phyloP scores from a whole-genome alignment of 2,329 filamentous ascomycete genomes.

The Aspergillus vadensis region DNA sequence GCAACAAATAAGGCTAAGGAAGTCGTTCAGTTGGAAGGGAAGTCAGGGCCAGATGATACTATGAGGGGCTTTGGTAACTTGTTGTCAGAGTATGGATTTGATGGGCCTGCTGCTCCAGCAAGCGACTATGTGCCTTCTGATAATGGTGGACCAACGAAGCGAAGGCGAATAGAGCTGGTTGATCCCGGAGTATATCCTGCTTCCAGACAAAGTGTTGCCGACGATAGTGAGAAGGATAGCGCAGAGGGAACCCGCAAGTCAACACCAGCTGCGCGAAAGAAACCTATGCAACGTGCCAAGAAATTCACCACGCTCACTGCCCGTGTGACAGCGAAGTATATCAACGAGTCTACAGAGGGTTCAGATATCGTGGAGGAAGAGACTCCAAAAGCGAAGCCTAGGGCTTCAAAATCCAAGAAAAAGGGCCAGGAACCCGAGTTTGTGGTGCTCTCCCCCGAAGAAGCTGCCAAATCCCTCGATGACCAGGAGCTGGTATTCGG shows the following conservation, averaged over 20 bases:
- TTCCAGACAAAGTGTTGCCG: constrained; percentile 10
- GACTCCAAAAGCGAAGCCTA: not conserved
- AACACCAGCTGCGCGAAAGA: constrained; percentile 21
- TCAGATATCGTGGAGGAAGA: constrained; percentile 15
- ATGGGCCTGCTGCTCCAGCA: constrained; percentile 20
- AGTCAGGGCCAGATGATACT: constrained; percentile 4
- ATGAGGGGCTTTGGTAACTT: constrained; percentile 38
- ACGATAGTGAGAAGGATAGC: constrained; percentile 14
- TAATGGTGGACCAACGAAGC: constrained; percentile 36
- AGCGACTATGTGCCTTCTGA: constrained; percentile 18
- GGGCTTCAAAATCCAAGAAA: constrained; percentile 15
- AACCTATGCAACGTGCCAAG: constrained; percentile 61
- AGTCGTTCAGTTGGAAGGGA: constrained; percentile 22
- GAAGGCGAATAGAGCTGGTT: constrained; percentile 41
- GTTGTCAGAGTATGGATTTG: constrained; percentile 46
- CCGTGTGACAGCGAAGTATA: constrained; percentile 72
- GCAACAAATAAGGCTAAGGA: constrained; percentile 48
- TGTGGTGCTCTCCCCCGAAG: constrained; percentile 67
- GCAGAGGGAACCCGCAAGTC: constrained; percentile 17
- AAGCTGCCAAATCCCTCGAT: constrained; percentile 66
- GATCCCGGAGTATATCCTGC: constrained; percentile 23
- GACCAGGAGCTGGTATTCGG: constrained; percentile 81
- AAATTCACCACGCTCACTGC: constrained; percentile 77
- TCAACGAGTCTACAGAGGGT: constrained; percentile 36
- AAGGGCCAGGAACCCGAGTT: constrained; percentile 46